phyloP scores from a whole-genome alignment of 1,139 yeast species.

The Nakaseomyces sp. region DNA sequence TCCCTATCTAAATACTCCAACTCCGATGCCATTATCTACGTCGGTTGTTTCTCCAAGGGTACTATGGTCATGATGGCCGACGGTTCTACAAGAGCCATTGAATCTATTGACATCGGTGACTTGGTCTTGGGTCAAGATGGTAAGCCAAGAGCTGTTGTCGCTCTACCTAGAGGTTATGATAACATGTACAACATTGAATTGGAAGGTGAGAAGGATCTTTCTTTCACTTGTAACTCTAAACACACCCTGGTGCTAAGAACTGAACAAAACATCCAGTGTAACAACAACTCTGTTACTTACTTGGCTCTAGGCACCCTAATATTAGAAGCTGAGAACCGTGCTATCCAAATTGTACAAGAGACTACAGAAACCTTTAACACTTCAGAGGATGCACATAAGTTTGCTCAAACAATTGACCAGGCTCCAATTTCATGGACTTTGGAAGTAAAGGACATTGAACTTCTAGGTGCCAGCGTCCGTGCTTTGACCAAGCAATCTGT shows the following conservation, averaged over 20 bases:
- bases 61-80: constrained; percentile 38
- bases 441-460: constrained; percentile 31
- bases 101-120: constrained; percentile 35
- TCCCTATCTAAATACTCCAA: constrained; percentile 93
- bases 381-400: constrained; percentile 19
- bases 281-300: constrained; percentile 23
- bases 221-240: constrained; percentile 31
- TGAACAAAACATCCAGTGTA: constrained; percentile 19
- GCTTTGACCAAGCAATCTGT: constrained; percentile 31
- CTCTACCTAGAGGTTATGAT: constrained; percentile 37
- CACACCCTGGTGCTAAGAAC: constrained; percentile 33
- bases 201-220: constrained; percentile 7
- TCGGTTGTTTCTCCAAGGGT: constrained; percentile 50
- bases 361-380: constrained; percentile 14
- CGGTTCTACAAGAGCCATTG: constrained; percentile 34
- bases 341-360: constrained; percentile 13
- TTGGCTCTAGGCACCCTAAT: constrained; percentile 16
- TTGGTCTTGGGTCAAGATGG: constrained; percentile 40
- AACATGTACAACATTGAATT: constrained; percentile 33
- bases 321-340: constrained; percentile 10
- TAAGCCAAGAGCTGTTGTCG: constrained; percentile 35
- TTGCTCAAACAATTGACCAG: constrained; percentile 16
- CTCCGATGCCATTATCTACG: constrained; percentile 92
- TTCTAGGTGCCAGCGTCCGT: constrained; percentile 23
- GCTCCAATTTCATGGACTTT: constrained; percentile 32